Base-by-base conservation (phyloP, 2,329 filamentous ascomycete genomes). In the Cadophora gregata region DNA sequence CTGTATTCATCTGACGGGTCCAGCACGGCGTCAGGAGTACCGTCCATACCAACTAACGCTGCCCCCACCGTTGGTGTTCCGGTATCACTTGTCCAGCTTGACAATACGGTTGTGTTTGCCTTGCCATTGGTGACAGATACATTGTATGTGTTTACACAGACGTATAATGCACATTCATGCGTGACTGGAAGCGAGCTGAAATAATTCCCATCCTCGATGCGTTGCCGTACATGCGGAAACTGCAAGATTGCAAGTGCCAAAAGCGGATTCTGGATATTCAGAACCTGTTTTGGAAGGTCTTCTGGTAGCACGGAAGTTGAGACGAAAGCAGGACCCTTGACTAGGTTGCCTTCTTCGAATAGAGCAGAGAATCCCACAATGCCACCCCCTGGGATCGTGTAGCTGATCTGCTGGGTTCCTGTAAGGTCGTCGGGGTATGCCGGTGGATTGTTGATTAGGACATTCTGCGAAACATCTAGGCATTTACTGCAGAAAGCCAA, bases 141-240 rank as follows among this genome's bases (percentile, higher is more conserved):
- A 8, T 62, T 59, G 45, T 66, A 66, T 24, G 59, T 66, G 31
- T 63, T 66, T 29, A 66, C 38, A 50, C 64, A 63, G 53, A 66
- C 63, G 50, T 66, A 66, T 4, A 63, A 6, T 4, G 51, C 51
- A 25, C 64, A 66, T 50, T 62, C 58, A 16, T 65, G 58, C 1
- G 63, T 58, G 19, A 33, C 21, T 47, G 42, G 42, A 21, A 47
- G 42, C 7, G 42, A 21, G 42, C 19, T 47, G 42, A 21, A 47
- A 10, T 47, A 21, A 21, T 21, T 47, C n/a, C 42, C 42, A 21
- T 47, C 42, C 42, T n/a, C 19, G 4, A 47, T 21, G 8, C 42
- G 42, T 21, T 21, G 42, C 42, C 42, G 42, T 8, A 47, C 42
- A 21, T 47, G 19, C 6, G n/a, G n/a, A 21, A 47, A 47, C 19